These are phyloP conservation scores for Talaromyces stipitatus DNA, from an alignment of 495 filamentous ascomycete genomes.

Conservation along the genomic window DNA sequence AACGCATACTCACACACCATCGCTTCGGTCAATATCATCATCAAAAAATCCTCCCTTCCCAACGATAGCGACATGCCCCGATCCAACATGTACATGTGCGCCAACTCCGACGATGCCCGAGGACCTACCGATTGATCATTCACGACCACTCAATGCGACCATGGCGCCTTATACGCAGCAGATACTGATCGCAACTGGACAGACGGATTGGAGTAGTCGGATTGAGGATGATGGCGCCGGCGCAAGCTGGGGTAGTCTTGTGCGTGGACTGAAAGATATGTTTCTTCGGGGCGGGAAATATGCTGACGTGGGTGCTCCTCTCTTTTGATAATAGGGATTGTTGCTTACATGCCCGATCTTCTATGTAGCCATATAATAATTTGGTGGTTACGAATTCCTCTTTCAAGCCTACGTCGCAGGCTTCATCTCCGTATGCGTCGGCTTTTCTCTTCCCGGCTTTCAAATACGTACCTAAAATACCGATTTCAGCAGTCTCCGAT, in stretches of 20 bases:
- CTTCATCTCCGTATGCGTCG: conserved; percentile 41
- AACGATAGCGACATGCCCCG: conserved; percentile 56
- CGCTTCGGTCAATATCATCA: neutral
- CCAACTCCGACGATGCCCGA: conserved; percentile 53
- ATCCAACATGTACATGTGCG: conserved; percentile 64
- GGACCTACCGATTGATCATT: conserved; percentile 67
- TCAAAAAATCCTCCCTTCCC: conserved; percentile 22
- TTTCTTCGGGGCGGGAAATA: conserved; percentile 58
- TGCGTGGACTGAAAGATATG: conserved; percentile 59
- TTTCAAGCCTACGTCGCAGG: conserved; percentile 42
- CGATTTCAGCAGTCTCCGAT: conserved; percentile 15
- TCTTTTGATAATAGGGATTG: neutral
- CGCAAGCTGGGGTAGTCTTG: conserved; percentile 47
- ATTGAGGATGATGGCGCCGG: conserved; percentile 56
- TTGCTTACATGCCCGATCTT: conserved; percentile 1
- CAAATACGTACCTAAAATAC: conserved; percentile 67
- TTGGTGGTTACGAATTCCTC: conserved; percentile 66
- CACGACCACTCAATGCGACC: conserved; percentile 59
- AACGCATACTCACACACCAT: neutral
- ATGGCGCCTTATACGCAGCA: conserved; percentile 78
- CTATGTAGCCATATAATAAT: conserved; percentile 67
- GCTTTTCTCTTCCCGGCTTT: conserved; percentile 71
- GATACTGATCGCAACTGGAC: conserved; percentile 72
- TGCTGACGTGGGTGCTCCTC: conserved; percentile 49
- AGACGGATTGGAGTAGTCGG: conserved; percentile 66